Conservation (phyloP, 495 filamentous ascomycete species). For the Cryomyces minteri region DNA sequence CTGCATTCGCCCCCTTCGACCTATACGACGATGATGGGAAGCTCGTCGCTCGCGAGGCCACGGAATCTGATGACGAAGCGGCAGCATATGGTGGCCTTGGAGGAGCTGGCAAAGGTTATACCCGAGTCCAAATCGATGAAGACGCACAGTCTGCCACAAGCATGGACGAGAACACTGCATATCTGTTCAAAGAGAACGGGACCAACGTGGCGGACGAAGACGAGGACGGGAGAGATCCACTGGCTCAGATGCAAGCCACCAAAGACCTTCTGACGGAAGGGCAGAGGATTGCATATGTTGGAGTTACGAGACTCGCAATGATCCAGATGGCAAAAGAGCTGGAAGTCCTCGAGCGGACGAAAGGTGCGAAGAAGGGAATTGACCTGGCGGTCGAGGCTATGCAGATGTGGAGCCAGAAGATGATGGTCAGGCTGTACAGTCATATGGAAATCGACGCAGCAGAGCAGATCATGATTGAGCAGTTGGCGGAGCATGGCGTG, state of each 20-base stretch:
- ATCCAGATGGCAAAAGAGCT: conserved; percentile 54
- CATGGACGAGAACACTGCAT: conserved; percentile 93
- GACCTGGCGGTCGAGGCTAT: conserved; percentile 52
- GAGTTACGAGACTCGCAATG: conserved; percentile 62
- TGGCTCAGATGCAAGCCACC: conserved; percentile 86
- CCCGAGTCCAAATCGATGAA: conserved; percentile 79
- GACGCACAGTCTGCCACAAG: conserved; percentile 86
- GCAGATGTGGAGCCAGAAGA: conserved; percentile 93
- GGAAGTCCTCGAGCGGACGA: conserved; percentile 31
- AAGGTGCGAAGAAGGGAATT: conserved; percentile 46
- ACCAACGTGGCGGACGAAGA: conserved; percentile 56
- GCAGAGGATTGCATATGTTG: conserved; percentile 92
- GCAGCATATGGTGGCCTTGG: conserved; percentile 58
- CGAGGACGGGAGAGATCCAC: conserved; percentile 45
- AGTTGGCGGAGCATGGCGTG: conserved; percentile 82
- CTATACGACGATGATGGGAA: conserved; percentile 88
- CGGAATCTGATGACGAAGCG: conserved; percentile 50
- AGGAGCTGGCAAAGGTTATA: conserved; percentile 88
- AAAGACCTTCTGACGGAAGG: conserved; percentile 91
- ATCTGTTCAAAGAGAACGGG: conserved; percentile 63
- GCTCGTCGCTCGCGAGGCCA: conserved; percentile 61
- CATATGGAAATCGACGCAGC: conserved; percentile 89
- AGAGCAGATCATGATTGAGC: conserved; percentile 99
- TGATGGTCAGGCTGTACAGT: conserved; percentile 81
- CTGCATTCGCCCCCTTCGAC: conserved; percentile 76